Base-by-base conservation (phyloP, 352 stramenopile genomes). In the Pythium phragmitis region DNA sequence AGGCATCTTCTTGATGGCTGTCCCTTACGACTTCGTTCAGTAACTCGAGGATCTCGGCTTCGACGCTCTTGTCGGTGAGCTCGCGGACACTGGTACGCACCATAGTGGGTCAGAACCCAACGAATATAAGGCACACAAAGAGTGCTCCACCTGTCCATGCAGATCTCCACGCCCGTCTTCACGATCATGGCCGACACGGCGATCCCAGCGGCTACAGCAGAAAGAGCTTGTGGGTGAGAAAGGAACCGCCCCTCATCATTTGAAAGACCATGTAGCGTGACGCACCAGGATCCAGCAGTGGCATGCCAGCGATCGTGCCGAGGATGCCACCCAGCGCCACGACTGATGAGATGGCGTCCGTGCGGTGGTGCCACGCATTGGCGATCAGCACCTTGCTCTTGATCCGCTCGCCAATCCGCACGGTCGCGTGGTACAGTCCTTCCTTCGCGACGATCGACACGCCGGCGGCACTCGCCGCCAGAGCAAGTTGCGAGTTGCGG, bases 331-430 rank as follows among this genome's bases (percentile, higher is more conserved):
- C 77, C 7, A 97, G 63, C 2, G 89, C 89, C 2, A 96, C 82
- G 17, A 97, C 67, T 0, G 90, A 97, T n/a, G 90, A 97, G 43
- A 97, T 91, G 2, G 90, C 88, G 47, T 97, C 90, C 1, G 88
- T 95, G 14, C 90, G 88, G 58, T 97, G 90, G 58, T 99, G 96
- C 96, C 96, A 99, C 7, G 97, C 97, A 82, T 99, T 99, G 16
- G 97, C 96, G 63, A 99, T 97, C 42, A 99, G 76, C 19, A 98
- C 78, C 59, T 96, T 96, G 61, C 92, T 98, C 67, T 98, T 98
- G 13, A 96, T 71, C 34, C 87, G 70, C 71, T 98, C 84, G 9
- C 91, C 97, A 13, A 99, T 93, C 33, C 77, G 79, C 16, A 94
- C 86, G 0, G 97, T 99, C 23, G 94, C 94, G 41, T 94, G 88